These are phyloP conservation scores for Trifolium repens DNA, from an alignment of 306 rosid genomes.

Conservation along the genomic window DNA sequence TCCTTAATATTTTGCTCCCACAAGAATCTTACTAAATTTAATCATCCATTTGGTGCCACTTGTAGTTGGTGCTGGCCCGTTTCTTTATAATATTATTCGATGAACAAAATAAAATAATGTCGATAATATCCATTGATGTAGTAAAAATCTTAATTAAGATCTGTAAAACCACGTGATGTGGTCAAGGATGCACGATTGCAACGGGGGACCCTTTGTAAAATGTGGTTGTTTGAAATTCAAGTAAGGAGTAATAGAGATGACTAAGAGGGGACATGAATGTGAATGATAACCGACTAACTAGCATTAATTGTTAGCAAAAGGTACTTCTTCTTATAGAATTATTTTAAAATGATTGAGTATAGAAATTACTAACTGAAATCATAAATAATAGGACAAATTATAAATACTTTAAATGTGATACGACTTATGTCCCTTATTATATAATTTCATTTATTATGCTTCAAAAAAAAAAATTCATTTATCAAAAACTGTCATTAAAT, in stretches of 20 bases:
- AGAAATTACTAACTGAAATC: no score
- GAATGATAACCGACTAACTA: background rate
- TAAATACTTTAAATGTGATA: no score
- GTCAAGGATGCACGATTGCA: conserved; percentile 43
- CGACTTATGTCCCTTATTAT: no score
- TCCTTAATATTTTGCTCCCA: conserved; percentile 49
- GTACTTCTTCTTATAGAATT: background rate
- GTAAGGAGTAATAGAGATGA: background rate
- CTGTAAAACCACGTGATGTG: conserved; percentile 35
- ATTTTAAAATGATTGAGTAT: no score
- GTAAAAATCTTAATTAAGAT: conserved; percentile 23
- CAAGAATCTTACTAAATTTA: conserved; percentile 35
- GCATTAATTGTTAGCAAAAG: background rate
- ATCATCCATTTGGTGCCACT: conserved; percentile 54
- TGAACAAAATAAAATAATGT: conserved; percentile 11
- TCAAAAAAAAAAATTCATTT: no score
- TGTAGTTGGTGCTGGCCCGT: conserved; percentile 40
- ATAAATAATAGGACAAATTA: no score
- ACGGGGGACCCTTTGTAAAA: conserved; percentile 37
- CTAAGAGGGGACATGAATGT: background rate
- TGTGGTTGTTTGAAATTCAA: conserved; percentile 19
- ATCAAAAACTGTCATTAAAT: no score
- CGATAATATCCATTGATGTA: conserved; percentile 29
- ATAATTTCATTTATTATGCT: no score
- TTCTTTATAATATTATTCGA: background rate